Conservation (phyloP, 495 filamentous ascomycete species). For the Amniculicola lignicola region DNA sequence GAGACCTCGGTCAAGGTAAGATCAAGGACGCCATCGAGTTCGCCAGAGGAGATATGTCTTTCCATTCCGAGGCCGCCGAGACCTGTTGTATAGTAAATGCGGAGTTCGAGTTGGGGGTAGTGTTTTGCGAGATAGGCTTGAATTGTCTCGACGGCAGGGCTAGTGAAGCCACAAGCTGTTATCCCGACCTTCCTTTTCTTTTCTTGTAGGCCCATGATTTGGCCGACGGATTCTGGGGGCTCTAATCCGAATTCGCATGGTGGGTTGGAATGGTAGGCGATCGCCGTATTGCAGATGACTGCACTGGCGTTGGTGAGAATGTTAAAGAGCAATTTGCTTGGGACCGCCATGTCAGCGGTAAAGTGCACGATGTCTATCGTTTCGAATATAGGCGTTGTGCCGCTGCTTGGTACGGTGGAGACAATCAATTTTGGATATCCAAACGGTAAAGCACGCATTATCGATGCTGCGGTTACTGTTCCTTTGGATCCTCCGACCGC, state of each 20-base stretch:
- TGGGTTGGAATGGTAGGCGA: slow-evolving; percentile 41
- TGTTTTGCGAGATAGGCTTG: slow-evolving; percentile 45
- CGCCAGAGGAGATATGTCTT: slow-evolving; percentile 51
- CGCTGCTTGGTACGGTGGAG: slow-evolving; percentile 62
- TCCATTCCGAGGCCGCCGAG: slow-evolving; percentile 67
- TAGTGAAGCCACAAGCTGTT: slow-evolving; percentile 76
- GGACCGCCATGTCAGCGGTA: slow-evolving; percentile 66
- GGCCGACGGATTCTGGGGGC: no score
- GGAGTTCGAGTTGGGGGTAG: slow-evolving; percentile 53
- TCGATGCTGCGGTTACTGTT: slow-evolving; percentile 53
- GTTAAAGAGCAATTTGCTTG: slow-evolving; percentile 54
- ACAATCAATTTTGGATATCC: slow-evolving; percentile 69
- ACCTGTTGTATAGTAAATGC: slow-evolving; percentile 68
- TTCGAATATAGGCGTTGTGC: slow-evolving; percentile 56
- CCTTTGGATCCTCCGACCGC: slow-evolving; percentile 57
- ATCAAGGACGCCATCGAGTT: slow-evolving; percentile 62
- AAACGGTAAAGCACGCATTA: slow-evolving; percentile 60
- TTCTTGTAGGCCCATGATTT: slow-evolving; percentile 37
- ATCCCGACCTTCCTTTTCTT: slow-evolving; percentile 54
- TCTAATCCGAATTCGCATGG: neutral
- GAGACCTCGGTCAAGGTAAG: slow-evolving; percentile 67
- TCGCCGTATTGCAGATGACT: slow-evolving; percentile 56
- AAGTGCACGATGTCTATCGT: slow-evolving; percentile 70
- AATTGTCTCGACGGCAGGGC: slow-evolving; percentile 53
- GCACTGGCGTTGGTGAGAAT: slow-evolving; percentile 61